Evolutionary conservation across 2,329 filamentous ascomycete species (phyloP).

Genomic region (Fusarium denticulatum): DNA sequence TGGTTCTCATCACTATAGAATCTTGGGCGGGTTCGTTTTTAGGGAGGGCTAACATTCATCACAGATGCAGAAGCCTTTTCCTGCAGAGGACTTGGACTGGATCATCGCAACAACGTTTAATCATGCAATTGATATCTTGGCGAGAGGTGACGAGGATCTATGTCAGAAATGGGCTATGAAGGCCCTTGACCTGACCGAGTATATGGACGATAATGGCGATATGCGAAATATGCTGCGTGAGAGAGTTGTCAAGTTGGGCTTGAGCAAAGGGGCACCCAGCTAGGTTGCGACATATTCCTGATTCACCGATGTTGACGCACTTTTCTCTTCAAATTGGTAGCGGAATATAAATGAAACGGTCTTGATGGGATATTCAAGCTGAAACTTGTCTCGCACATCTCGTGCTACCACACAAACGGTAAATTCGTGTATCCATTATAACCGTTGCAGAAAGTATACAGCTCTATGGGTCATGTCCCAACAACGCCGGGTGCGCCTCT

Average conservation of each 20-base stretch:
- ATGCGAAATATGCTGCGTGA: constrained; percentile 57
- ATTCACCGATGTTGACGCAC: not conserved
- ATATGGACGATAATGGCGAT: constrained; percentile 63
- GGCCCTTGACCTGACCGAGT: constrained; percentile 69
- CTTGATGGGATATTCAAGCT: not conserved
- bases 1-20: not conserved
- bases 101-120: constrained; percentile 77
- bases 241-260: constrained; percentile 54
- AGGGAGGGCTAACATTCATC: not conserved
- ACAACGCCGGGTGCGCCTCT: constrained; percentile 32
- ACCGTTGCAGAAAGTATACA: constrained; percentile 18
- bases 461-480: constrained; percentile 28
- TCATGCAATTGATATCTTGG: constrained; percentile 73
- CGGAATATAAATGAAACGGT: not conserved
- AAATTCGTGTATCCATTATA: constrained; percentile 25
- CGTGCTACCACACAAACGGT: constrained; percentile 13
- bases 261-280: constrained; percentile 12
- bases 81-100: constrained; percentile 77
- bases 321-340: not conserved
- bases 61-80: constrained; percentile 63
- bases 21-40: constrained; percentile 9
- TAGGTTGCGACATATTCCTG: not conserved
- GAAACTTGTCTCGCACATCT: constrained; percentile 6
- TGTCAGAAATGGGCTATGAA: constrained; percentile 71
- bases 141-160: constrained; percentile 61